phyloP scores from a whole-genome alignment of 1,284 basidiomycete species.

The Filobasidium uniguttulatum region DNA sequence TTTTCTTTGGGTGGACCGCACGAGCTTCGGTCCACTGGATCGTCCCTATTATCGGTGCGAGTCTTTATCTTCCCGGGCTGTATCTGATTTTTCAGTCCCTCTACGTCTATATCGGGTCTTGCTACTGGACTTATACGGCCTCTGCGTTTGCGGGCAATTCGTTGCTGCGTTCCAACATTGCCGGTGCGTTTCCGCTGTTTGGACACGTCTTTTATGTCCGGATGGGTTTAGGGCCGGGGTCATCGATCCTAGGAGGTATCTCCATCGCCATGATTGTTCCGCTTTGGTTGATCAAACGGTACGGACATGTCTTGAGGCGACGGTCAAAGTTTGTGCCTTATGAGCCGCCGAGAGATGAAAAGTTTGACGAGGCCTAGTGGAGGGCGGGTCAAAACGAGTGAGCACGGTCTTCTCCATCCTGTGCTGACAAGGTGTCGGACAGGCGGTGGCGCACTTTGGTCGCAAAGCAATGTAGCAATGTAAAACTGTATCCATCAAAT shows the following conservation, averaged over 20 bases:
- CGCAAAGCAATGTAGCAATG: too few species aligned
- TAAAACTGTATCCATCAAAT: too few species aligned
- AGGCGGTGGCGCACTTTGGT: too few species aligned
- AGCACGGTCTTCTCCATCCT: too few species aligned
- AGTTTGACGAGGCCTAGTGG: too few species aligned
- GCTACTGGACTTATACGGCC: conserved; percentile 6
- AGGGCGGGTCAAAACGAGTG: too few species aligned
- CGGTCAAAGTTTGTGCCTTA: conserved; percentile 11
- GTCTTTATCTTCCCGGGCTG: conserved; percentile 2
- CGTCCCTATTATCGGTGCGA: conserved; percentile 13
- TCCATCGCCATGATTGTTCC: conserved; percentile 22
- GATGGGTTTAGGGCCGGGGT: conserved; percentile 23
- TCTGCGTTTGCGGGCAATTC: conserved; percentile 14
- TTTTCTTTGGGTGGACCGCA: conserved; percentile 17
- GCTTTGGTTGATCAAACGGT: conserved; percentile 16
- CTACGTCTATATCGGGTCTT: conserved; percentile 12
- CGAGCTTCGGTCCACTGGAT: conserved; percentile 14
- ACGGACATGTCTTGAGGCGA: conserved; percentile 10
- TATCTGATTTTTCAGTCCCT: conserved; percentile 18
- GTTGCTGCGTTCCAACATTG: conserved; percentile 6
- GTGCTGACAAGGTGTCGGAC: too few species aligned
- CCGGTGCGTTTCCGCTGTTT: conserved; percentile 19
- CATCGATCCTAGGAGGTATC: conserved; percentile 23
- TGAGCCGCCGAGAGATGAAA: too few species aligned
- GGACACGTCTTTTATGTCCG: conserved; percentile 21